A percentile compares a stretch with the other conserved stretches of the same genome.
phyloP scores from a whole-genome alignment of 2,329 filamentous ascomycete species.

The Podosphaera fusca region DNA sequence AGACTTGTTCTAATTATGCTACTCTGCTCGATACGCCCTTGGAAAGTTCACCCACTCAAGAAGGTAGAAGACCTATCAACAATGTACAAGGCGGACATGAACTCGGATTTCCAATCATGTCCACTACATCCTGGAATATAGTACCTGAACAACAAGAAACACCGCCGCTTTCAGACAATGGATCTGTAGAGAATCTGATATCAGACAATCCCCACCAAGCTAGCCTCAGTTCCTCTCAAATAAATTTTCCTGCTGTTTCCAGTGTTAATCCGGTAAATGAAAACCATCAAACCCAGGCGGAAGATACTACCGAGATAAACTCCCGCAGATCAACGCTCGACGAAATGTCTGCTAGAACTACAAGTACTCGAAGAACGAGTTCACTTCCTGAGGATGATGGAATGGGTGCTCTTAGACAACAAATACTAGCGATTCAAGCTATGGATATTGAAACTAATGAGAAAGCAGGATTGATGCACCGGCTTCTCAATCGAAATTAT shows the following conservation, averaged over 20 bases:
- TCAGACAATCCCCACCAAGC: conserved; percentile 9
- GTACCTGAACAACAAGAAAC: conserved; percentile 2
- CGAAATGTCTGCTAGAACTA: conserved; percentile 2
- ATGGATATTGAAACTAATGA: conserved; percentile 32
- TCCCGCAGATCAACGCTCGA: conserved; percentile 11
- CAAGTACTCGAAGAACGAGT: conserved; percentile 7
- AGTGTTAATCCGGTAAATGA: neutral
- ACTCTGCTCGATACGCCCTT: conserved; percentile 6
- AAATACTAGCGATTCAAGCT: conserved; percentile 46
- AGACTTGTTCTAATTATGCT: neutral
- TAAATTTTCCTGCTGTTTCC: conserved; percentile 6
- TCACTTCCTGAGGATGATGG: conserved; percentile 50
- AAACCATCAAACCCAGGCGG: neutral
- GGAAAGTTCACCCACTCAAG: conserved; percentile 11
- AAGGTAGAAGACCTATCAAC: conserved; percentile 9
- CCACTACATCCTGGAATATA: neutral
- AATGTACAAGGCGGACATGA: neutral
- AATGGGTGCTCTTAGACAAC: conserved; percentile 41
- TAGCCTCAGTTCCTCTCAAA: conserved; percentile 9
- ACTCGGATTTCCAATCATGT: neutral
- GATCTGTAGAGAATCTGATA: neutral
- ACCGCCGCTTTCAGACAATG: conserved; percentile 3
- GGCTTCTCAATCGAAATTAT: conserved; percentile 47
- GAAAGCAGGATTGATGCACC: conserved; percentile 51
- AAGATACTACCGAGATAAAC: conserved; percentile 5